These are phyloP conservation scores for Syncephalis plumigaleata DNA, from an alignment of 371 early-diverging fungal genomes.

Conservation along the genomic window DNA sequence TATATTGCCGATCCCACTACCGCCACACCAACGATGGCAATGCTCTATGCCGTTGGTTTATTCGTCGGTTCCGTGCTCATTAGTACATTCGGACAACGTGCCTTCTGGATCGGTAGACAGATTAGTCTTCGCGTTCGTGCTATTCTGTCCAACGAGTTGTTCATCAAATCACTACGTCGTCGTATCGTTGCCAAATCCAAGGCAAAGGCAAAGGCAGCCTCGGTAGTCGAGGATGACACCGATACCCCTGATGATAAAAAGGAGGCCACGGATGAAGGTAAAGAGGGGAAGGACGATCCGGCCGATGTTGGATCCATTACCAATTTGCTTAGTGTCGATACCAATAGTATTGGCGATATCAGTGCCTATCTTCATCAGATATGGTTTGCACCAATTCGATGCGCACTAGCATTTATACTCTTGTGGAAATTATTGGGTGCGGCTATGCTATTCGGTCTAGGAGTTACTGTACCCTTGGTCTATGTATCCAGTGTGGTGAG, in stretches of 20 bases:
- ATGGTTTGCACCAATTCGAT: slow-evolving; percentile 29
- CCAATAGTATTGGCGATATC: slow-evolving; percentile 25
- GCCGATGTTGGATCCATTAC: slow-evolving; percentile 53
- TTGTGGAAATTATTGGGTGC: slow-evolving; percentile 28
- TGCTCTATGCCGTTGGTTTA: neutral
- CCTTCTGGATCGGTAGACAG: slow-evolving; percentile 7
- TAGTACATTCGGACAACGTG: slow-evolving; percentile 8
- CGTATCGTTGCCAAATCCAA: slow-evolving; percentile 21
- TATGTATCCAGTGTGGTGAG: slow-evolving; percentile 32
- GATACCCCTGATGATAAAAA: neutral
- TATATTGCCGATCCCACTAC: neutral
- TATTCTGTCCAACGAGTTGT: slow-evolving; percentile 38
- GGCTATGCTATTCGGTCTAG: slow-evolving; percentile 26
- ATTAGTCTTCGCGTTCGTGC: slow-evolving; percentile 15
- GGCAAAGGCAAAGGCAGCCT: slow-evolving; percentile 4
- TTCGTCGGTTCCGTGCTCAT: neutral
- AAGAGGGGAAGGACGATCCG: slow-evolving; percentile 10
- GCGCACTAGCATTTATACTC: slow-evolving; percentile 20
- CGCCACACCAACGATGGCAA: neutral
- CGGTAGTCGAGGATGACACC: too few relatives aligned
- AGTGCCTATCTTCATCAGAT: slow-evolving; percentile 24
- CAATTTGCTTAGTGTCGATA: slow-evolving; percentile 67
- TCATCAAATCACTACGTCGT: slow-evolving; percentile 29
- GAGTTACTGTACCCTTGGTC: slow-evolving; percentile 18
- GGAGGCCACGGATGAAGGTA: slow-evolving; percentile 5